phyloP scores from a whole-genome alignment of 768 basidiomycete genomes.

The Sarcomyxa edulis region DNA sequence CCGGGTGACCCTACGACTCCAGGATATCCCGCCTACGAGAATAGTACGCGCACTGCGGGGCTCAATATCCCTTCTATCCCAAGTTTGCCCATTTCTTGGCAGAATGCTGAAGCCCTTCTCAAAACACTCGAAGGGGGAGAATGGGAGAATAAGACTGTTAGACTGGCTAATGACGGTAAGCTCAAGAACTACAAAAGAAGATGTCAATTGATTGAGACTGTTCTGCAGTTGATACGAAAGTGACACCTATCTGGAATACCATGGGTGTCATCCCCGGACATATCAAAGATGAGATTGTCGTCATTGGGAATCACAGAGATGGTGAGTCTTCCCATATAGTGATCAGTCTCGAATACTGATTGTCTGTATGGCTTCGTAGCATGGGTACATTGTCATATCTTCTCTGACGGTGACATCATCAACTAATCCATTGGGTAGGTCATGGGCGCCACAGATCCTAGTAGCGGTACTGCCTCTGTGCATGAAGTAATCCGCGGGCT shows the following conservation, averaged over 20 bases:
- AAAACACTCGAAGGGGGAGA: slow-evolving; percentile 39
- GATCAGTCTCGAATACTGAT: neutral
- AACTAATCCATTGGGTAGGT: slow-evolving; percentile 26
- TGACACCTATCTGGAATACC: slow-evolving; percentile 70
- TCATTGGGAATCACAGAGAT: slow-evolving; percentile 5
- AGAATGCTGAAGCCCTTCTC: slow-evolving; percentile 55
- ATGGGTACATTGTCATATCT: slow-evolving; percentile 1
- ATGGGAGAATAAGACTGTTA: slow-evolving; percentile 35
- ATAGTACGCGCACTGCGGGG: slow-evolving; percentile 47
- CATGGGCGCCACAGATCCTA: slow-evolving; percentile 53
- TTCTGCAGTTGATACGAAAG: slow-evolving; percentile 15
- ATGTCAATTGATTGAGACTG: neutral
- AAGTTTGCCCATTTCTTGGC: slow-evolving; percentile 63
- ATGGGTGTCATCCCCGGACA: slow-evolving; percentile 63
- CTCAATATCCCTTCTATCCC: slow-evolving; percentile 50
- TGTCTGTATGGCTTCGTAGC: neutral
- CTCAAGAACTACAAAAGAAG: neutral
- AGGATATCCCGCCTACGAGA: slow-evolving; percentile 61
- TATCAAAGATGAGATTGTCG: slow-evolving; percentile 1
- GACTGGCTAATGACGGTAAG: slow-evolving; percentile 53
- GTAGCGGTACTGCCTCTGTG: slow-evolving; percentile 50
- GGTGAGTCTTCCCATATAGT: neutral
- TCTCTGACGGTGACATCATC: slow-evolving; percentile 14
- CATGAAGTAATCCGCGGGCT: slow-evolving; percentile 54
- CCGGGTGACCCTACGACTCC: slow-evolving; percentile 45